Conservation (phyloP, 2,329 filamentous ascomycete species). For the Alternaria triticina region DNA sequence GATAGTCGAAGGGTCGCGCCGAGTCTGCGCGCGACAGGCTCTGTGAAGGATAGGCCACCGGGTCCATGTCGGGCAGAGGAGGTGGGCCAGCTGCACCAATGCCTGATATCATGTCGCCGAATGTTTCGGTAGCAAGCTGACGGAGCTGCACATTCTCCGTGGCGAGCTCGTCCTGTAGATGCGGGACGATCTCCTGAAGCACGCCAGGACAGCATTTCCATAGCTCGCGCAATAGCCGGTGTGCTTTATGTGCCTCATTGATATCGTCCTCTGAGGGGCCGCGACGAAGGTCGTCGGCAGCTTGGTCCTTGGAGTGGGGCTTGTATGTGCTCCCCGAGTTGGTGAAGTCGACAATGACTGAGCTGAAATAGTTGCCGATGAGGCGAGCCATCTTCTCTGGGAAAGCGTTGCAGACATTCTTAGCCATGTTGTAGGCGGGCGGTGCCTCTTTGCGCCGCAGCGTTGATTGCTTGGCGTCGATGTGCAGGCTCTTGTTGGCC, state of each 20-base stretch:
- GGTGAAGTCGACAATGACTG: conserved; percentile 89
- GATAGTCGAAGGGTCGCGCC: conserved; percentile 59
- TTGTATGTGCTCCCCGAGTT: conserved; percentile 25
- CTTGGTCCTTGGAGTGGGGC: conserved; percentile 47
- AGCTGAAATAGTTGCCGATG: conserved; percentile 95
- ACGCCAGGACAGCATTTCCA: conserved; percentile 92
- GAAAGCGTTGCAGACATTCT: conserved; percentile 86
- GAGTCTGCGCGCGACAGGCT: conserved; percentile 55
- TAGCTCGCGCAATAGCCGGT: conserved; percentile 85
- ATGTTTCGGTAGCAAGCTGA: conserved; percentile 86
- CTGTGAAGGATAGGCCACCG: conserved; percentile 81
- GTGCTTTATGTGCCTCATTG: conserved; percentile 86
- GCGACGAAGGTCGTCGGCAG: conserved; percentile 54
- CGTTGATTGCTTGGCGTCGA: conserved; percentile 80
- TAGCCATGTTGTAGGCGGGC: conserved; percentile 94
- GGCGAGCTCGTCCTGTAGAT: conserved; percentile 88
- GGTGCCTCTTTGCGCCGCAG: conserved; percentile 87
- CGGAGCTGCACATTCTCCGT: conserved; percentile 89
- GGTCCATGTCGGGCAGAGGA: conserved; percentile 73
- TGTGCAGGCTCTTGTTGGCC: conserved; percentile 59
- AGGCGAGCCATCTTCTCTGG: conserved; percentile 94
- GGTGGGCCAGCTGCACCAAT: conserved; percentile 91
- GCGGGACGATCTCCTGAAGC: conserved; percentile 89
- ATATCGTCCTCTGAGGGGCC: conserved; percentile 83
- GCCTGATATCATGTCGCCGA: conserved; percentile 92